Base-by-base conservation (phyloP, 2,329 filamentous ascomycete genomes). In the Fusarium sp. region DNA sequence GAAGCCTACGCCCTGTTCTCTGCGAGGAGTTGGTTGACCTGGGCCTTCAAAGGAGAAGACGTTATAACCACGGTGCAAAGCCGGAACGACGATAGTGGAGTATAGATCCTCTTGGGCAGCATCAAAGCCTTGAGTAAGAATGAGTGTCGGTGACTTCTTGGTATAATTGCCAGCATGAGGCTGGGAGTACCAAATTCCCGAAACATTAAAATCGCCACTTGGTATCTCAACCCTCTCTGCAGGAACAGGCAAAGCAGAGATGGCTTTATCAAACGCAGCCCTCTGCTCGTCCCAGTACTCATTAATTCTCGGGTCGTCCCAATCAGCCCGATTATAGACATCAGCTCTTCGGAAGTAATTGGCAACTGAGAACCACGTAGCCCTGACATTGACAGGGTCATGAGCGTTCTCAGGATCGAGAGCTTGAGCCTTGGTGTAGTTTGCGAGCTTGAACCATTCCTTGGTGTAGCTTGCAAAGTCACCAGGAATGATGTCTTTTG, bases 331-430 rank as follows among this genome's bases (percentile, higher is more conserved):
- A 16, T 83, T 75, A 63, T 79, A 85, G 66, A 83, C 83, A 63
- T 81, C 80, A 4, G 84, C 80, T 1, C 72, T 56, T 18, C 83
- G 80, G 64, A 80, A 85, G 72, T 85, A 85, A 6, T 75, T 78
- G 0, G 83, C 66, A 0, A 81, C 79, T 7, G 76, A 79, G 74
- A 85, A 83, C 68, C 65, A 76, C 9, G 70, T 61, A 0, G 70
- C 68, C 10, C 75, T 69, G 9, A 72, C 74, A 2, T 76, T 77
- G 15, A 76, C 6, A 0, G 75, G 71, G 29, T 77, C 64, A 12
- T 71, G 72, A 0, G 47, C 46, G 4, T 66, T 27, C 15, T 76
- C 70, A 0, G 73, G 69, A 14, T 69, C 66, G 16, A 68, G 45
- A 2, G 73, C 74, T 7, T 67, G 44, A 1, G 52, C n/a, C 32